Evolutionary conservation across 2,329 filamentous ascomycete genomes (phyloP).

Genomic region (Penicillium polonicum): DNA sequence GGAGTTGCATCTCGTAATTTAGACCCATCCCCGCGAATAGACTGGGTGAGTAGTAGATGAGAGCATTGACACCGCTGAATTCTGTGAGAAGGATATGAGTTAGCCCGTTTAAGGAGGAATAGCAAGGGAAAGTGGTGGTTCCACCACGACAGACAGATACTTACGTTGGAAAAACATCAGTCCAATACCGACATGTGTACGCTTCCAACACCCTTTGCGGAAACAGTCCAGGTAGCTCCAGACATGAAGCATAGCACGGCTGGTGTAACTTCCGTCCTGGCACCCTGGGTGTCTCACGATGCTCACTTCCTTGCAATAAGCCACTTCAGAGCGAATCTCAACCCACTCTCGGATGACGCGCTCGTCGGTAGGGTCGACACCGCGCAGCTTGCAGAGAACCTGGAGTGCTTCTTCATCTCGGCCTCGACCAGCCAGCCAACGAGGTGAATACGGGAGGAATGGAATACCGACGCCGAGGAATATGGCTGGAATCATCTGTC

Average conservation of each 20-base stretch:
- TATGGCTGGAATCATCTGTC: constrained; percentile 46
- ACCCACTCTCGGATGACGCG: constrained; percentile 51
- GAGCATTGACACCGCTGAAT: constrained; percentile 44
- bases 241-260: constrained; percentile 9
- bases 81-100: constrained; percentile 47
- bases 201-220: constrained; percentile 45
- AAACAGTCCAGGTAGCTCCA: constrained; percentile 42
- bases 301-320: constrained; percentile 47
- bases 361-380: constrained; percentile 44
- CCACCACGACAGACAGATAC: constrained; percentile 7
- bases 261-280: constrained; percentile 1
- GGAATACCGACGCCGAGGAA: constrained; percentile 45
- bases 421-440: constrained; percentile 45
- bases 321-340: constrained; percentile 52
- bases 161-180: constrained; percentile 44
- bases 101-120: constrained; percentile 17
- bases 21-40: constrained; percentile 38
- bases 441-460: constrained; percentile 48
- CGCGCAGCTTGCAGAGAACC: constrained; percentile 41
- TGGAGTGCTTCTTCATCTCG: constrained; percentile 43
- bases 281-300: constrained; percentile 3
- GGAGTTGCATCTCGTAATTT: constrained; percentile 18
- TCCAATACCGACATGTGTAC: constrained; percentile 48
- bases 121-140: background rate
- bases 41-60: constrained; percentile 51